A percentile compares a stretch with the other conserved stretches of the same genome.
Evolutionary conservation across 208 protist genomes (phyloP).

Genomic region (Trichomonas gallinae): DNA sequence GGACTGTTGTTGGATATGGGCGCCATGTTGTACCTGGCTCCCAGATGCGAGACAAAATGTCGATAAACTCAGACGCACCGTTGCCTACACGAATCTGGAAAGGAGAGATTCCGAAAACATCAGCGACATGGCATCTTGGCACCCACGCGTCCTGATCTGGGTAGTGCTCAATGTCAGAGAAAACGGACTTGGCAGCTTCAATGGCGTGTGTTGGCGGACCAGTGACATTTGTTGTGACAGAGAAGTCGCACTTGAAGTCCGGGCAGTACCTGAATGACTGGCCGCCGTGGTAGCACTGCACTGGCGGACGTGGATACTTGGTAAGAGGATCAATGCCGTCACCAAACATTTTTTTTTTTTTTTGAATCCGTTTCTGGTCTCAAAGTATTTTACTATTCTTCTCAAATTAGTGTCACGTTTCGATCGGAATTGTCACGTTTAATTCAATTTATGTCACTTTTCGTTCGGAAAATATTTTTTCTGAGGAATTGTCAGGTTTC

Average conservation of each 20-base stretch:
- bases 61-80: not conserved
- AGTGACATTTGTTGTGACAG: not conserved
- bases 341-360: not conserved
- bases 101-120: not conserved
- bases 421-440: too few relatives aligned
- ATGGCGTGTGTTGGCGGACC: not conserved
- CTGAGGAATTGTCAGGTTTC: too few relatives aligned
- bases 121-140: not conserved
- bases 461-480: too few relatives aligned
- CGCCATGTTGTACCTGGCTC: not conserved
- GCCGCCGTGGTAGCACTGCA: not conserved
- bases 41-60: not conserved
- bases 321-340: not conserved
- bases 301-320: not conserved
- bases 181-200: not conserved
- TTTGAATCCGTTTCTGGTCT: too few relatives aligned
- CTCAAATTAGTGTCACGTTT: too few relatives aligned
- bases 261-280: not conserved
- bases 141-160: constrained; percentile 13
- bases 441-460: too few relatives aligned
- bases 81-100: not conserved
- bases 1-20: not conserved
- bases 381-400: too few relatives aligned
- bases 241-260: not conserved
- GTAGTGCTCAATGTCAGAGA: not conserved